Evolutionary conservation across 129 eudicot species (phyloP), one percentile per base, ranked within the genome.

Genomic region (Centella asiatica): DNA sequence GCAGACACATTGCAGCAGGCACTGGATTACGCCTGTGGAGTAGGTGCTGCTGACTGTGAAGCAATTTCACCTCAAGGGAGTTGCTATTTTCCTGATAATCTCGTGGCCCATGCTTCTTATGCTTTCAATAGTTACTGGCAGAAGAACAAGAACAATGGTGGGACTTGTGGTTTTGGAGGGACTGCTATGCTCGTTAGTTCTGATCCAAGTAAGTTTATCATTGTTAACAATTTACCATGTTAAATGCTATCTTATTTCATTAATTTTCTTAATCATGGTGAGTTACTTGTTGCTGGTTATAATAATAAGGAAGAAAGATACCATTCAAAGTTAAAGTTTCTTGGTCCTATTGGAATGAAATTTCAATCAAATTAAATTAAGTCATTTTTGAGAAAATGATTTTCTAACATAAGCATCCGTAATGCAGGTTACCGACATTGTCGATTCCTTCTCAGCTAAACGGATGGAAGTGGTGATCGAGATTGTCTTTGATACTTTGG

Each of bases 51-150:
- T 4, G 88, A 93, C 40, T 93, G 99, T 74, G 96, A 73, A 34
- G 83, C 83, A 36, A 93, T 93, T 47, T 45, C 4, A 66, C 92
- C 90, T 0, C 72, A 66, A 6, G 99, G 99, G 44, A 80, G 73
- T 60, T 93, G 99, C 64, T 80, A 75, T 74, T 71, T 64, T n/a
- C 99, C 99, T 5, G 92, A 93, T 68, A 75, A 79, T 3, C 49
- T 85, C 2, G 83, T 93, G 44, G 96, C 99, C n/a, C 99, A 87
- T 83, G 99, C 99, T 23, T 93, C 99, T 36, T 93, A 77, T 70
- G 99, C 99, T 36, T 93, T 87, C 72, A 93, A 93, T 76, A 85
- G 96, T 69, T 93, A 93, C 47, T 93, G 99, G 99, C 99, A 93
- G 85, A 93, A 81, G 81, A 85, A 50, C 28, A 93, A 87, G 79